These are phyloP conservation scores for Solanum ahanhuiri DNA, from an alignment of 257 asterid genomes.

Conservation along the genomic window DNA sequence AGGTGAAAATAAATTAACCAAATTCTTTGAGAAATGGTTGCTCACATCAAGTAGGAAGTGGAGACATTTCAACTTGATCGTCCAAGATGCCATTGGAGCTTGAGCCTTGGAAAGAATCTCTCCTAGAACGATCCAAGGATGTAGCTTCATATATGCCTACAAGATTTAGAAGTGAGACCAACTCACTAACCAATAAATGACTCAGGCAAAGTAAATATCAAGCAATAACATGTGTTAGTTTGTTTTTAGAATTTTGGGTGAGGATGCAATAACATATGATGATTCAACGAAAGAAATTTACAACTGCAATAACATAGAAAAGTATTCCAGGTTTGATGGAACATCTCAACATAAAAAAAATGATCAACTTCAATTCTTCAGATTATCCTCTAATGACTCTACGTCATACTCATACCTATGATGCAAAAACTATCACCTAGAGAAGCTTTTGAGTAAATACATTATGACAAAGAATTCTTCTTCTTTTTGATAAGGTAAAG, in stretches of 20 bases:
- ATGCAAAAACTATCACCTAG: neutral
- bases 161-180: neutral
- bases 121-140: conserved; percentile 67
- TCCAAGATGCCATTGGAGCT: conserved; percentile 51
- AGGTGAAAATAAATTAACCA: neutral
- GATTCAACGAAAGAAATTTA: neutral
- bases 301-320: neutral
- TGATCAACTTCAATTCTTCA: neutral
- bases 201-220: neutral
- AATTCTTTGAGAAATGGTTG: neutral
- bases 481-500: neutral
- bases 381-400: neutral
- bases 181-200: neutral
- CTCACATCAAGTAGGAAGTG: conserved; percentile 70
- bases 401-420: neutral
- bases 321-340: neutral
- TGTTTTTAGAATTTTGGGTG: neutral
- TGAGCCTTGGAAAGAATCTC: conserved; percentile 49
- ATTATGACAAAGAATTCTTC: neutral
- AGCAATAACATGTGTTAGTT: neutral
- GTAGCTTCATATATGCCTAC: conserved; percentile 87
- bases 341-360: neutral
- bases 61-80: conserved; percentile 53
- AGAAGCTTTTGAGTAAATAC: neutral
- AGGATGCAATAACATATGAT: neutral